Conservation (phyloP, 441 rosid genomes). For the Cnidoscolus chayamansa region DNA sequence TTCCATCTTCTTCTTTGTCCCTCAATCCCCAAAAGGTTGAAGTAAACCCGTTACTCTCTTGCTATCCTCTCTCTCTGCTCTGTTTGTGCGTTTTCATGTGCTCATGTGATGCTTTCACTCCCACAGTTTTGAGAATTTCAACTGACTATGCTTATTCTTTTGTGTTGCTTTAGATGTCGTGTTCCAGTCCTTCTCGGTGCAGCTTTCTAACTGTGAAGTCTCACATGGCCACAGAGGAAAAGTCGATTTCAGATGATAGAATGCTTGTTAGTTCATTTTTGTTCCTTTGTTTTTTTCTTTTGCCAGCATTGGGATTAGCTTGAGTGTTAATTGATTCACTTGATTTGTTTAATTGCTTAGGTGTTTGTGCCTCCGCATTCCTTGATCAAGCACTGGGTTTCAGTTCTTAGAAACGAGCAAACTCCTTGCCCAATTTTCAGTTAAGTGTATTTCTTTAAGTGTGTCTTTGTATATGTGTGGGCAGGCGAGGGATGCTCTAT, state of each 20-base stretch:
- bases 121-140: neutral
- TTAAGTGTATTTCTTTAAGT: slow-evolving; percentile 30
- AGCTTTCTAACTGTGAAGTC: slow-evolving; percentile 38
- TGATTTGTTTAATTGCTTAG: slow-evolving; percentile 28
- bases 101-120: neutral
- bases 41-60: neutral
- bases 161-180: slow-evolving; percentile 29
- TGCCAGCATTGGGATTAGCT: neutral
- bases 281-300: neutral
- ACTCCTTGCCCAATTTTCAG: slow-evolving; percentile 82
- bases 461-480: neutral
- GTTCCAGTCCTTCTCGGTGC: slow-evolving; percentile 32
- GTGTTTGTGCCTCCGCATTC: slow-evolving; percentile 95
- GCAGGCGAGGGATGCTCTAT: neutral
- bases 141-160: neutral
- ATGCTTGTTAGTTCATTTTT: slow-evolving; percentile 53
- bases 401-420: slow-evolving; percentile 75
- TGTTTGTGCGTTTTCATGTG: neutral
- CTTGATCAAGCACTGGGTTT: slow-evolving; percentile 89
- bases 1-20: slow-evolving; percentile 18
- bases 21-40: slow-evolving; percentile 32
- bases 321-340: neutral
- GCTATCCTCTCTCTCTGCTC: neutral
- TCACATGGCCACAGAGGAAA: slow-evolving; percentile 57
- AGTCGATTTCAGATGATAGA: slow-evolving; percentile 50